Evolutionary conservation across 1,139 yeast species (phyloP), one percentile per base, ranked within the genome.

Genomic region (Yamadazyma diospyri): DNA sequence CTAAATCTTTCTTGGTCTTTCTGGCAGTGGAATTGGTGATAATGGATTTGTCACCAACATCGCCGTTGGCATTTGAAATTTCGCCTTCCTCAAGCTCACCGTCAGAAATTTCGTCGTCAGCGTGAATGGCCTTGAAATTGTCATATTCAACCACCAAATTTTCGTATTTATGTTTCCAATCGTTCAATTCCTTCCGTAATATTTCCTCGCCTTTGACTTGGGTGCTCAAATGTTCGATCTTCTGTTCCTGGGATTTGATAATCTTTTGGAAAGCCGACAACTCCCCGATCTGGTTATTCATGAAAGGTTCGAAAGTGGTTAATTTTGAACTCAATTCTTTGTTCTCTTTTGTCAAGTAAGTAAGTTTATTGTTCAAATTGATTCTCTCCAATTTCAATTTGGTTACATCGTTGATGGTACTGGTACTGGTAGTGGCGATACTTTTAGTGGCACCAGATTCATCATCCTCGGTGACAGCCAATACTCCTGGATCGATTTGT

Each of bases 221-320:
- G 3, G 49, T 43, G n/a, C 67, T 54, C 41, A 76, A 61, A 6
- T 52, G 48, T 4, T 54, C 53, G 25, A 80, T 67, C 42, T 66
- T 62, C 6, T 55, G 61, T 39, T 73, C 75, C 55, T 81, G 88
- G 5, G 59, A 56, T 44, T 72, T 67, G 25, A 82, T 68, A 16
- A 82, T 52, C 25, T 64, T 61, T 49, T 80, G 82, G 50, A 82
- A 58, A 20, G 66, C 65, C 6, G 70, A 61, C 28, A 80, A 59
- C 37, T 77, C 76, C 3, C 73, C 59, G 37, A 81, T 61, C 45
- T 78, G 80, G 29, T 72, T 64, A 36, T 72, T 64, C 62, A 81
- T 69, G 33, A 78, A 61, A 3, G 78, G 72, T 46, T 78, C 79
- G 39, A 77, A 67, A 26, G 69, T 69, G 1, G 42, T 51, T 14